phyloP scores from a whole-genome alignment of 129 eudicot genomes.

The Flaveria linearis region DNA sequence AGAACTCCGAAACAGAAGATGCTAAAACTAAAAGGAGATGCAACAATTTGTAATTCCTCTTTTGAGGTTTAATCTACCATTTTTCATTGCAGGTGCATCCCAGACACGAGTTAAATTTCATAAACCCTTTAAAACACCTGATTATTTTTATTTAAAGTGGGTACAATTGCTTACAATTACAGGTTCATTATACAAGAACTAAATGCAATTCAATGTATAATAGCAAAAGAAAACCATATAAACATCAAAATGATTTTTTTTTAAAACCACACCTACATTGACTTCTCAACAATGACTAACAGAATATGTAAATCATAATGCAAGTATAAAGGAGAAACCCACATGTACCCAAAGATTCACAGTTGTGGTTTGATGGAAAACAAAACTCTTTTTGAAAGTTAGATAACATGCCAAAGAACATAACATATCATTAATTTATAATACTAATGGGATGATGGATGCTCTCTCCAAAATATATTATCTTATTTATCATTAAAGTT shows the following conservation, averaged over 20 bases:
- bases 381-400: neutral
- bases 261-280: neutral
- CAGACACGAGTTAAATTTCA: too few species aligned
- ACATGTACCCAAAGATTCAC: neutral
- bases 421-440: neutral
- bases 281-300: conserved; percentile 1
- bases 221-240: neutral
- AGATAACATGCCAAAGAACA: neutral
- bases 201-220: neutral
- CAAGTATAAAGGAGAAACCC: neutral
- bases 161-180: neutral
- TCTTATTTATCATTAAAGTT: too few species aligned
- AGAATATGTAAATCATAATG: neutral
- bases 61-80: too few species aligned
- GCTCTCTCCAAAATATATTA: too few species aligned
- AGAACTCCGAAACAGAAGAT: neutral
- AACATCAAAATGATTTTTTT: neutral
- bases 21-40: neutral
- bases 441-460: neutral
- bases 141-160: neutral
- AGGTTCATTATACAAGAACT: neutral
- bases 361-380: neutral
- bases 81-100: too few species aligned
- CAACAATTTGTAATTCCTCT: too few species aligned
- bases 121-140: neutral